Evolutionary conservation across 2,329 filamentous ascomycete species (phyloP).

Genomic region (Diaporthe citrichinensis): DNA sequence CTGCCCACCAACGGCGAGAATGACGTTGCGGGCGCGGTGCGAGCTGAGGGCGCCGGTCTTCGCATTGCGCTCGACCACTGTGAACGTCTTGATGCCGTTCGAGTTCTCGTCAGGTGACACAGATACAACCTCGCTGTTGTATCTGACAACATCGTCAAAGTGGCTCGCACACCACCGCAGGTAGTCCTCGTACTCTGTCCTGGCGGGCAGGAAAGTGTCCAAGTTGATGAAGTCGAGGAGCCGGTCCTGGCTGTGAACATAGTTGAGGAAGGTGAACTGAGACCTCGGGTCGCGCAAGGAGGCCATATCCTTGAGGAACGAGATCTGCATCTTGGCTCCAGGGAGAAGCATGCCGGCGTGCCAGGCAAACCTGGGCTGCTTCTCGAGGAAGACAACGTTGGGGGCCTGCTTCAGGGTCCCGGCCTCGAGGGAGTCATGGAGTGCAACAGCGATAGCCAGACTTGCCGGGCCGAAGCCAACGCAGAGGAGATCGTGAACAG

Average conservation of each 20-base stretch:
- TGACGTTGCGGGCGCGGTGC: conserved; percentile 75
- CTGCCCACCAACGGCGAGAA: conserved; percentile 71
- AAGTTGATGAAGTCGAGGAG: conserved; percentile 93
- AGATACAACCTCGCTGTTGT: conserved; percentile 82
- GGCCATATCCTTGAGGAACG: conserved; percentile 95
- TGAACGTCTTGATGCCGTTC: conserved; percentile 73
- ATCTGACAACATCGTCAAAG: conserved; percentile 81
- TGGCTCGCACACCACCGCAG: conserved; percentile 90
- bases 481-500: conserved; percentile 87
- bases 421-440: conserved; percentile 81
- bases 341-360: conserved; percentile 96
- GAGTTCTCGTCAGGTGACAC: conserved; percentile 72
- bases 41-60: conserved; percentile 68
- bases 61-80: conserved; percentile 74
- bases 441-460: conserved; percentile 87
- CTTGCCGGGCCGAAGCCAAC: conserved; percentile 95
- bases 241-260: conserved; percentile 85
- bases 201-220: conserved; percentile 86
- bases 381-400: conserved; percentile 89
- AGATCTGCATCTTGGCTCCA: conserved; percentile 97
- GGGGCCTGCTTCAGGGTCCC: conserved; percentile 65
- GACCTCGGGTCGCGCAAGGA: conserved; percentile 89
- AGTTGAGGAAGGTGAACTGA: conserved; percentile 96
- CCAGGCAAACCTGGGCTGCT: conserved; percentile 88
- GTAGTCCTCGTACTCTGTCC: conserved; percentile 95